These are phyloP conservation scores for Colletotrichum limetticola DNA, from an alignment of 2,329 filamentous ascomycete species.

Conservation along the genomic window DNA sequence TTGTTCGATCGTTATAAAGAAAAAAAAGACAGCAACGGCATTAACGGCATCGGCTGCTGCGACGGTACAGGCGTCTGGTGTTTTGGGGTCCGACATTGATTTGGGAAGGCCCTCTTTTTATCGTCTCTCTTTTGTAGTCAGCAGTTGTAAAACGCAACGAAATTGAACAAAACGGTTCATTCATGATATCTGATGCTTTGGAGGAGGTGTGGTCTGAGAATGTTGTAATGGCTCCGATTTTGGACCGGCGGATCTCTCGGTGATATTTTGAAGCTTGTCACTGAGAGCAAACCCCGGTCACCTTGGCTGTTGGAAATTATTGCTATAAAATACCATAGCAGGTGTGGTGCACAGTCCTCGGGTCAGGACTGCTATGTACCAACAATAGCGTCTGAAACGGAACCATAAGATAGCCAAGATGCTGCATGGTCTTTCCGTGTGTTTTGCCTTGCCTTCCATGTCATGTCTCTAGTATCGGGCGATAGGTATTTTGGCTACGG, in stretches of 20 bases:
- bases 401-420: slow-evolving; percentile 12
- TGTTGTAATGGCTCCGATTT: neutral
- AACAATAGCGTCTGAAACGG: slow-evolving; percentile 11
- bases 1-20: neutral
- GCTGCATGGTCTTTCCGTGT: neutral
- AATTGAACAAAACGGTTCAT: neutral
- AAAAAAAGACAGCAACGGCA: no score
- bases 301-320: neutral
- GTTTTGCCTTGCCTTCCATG: neutral
- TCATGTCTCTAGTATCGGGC: neutral
- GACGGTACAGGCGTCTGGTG: slow-evolving; percentile 23
- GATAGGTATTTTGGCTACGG: neutral
- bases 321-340: neutral
- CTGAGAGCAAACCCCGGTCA: neutral
- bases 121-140: slow-evolving; percentile 8
- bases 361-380: neutral
- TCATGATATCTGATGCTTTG: neutral
- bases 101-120: neutral
- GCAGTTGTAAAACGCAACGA: slow-evolving; percentile 2
- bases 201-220: slow-evolving; percentile 2
- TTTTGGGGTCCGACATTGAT: neutral
- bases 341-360: neutral
- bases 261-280: neutral
- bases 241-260: slow-evolving; percentile 23
- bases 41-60: slow-evolving; percentile 2